These are phyloP conservation scores for Coccomyxa subellipsoidea DNA, from an alignment of 163 green algal genomes.

Conservation along the genomic window DNA sequence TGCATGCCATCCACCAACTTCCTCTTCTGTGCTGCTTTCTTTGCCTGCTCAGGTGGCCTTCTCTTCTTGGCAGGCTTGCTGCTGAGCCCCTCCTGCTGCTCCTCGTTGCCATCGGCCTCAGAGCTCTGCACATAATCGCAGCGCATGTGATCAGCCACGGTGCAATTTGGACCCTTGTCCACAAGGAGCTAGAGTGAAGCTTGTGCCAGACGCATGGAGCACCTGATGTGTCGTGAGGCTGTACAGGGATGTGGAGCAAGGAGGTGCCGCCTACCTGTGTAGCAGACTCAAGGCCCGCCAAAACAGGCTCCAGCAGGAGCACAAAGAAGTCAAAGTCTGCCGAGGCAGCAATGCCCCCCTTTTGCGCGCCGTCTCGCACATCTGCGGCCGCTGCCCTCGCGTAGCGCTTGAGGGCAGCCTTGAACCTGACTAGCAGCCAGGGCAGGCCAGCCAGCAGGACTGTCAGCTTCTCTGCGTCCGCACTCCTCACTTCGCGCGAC, in stretches of 20 bases:
- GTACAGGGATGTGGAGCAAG: too few relatives aligned
- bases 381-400: not conserved
- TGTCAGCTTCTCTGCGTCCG: not conserved
- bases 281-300: not conserved
- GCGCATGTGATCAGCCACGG: too few relatives aligned
- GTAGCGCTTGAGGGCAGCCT: slow-evolving; percentile 12
- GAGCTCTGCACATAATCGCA: not conserved
- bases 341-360: not conserved
- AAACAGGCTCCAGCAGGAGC: slow-evolving; percentile 16
- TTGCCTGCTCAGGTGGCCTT: not conserved
- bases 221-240: too few relatives aligned
- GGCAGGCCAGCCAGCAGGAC: slow-evolving; percentile 21
- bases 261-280: not conserved
- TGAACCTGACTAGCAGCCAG: slow-evolving; percentile 32
- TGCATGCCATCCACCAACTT: not conserved
- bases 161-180: too few relatives aligned
- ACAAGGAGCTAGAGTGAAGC: too few relatives aligned
- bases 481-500: not conserved
- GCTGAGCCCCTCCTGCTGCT: not conserved
- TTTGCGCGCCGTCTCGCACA: not conserved
- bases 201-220: too few relatives aligned
- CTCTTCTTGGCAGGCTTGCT: not conserved
- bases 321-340: slow-evolving; percentile 30
- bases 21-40: not conserved
- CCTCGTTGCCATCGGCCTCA: not conserved